Percentiles rank a stretch among this genome's conserved stretches.
Conservation (phyloP, 129 eudicot species). For the Flaveria trinervia region DNA sequence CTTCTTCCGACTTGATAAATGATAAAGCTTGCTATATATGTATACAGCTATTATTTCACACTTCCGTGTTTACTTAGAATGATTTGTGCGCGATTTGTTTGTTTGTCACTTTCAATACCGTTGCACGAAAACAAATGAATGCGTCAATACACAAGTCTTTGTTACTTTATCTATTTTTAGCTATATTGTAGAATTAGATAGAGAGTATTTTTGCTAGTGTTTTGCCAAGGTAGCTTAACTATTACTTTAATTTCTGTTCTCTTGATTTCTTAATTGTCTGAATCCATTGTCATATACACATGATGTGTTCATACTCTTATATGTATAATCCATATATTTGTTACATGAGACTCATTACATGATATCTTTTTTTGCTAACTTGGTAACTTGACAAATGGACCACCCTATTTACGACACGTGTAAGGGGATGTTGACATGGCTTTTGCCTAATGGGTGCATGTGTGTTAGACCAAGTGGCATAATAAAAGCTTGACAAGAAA, state of each 20-base stretch:
- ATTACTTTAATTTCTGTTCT: constrained; percentile 16
- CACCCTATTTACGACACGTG: constrained; percentile 23
- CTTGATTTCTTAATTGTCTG: constrained; percentile 1
- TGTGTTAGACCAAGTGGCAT: constrained; percentile 30
- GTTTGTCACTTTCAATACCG: constrained; percentile 30
- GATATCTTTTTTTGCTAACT: constrained; percentile 2
- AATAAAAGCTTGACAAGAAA: constrained; percentile 29
- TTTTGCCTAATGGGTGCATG: background rate
- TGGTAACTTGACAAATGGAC: constrained; percentile 30
- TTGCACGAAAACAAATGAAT: constrained; percentile 23
- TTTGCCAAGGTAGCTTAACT: constrained; percentile 26
- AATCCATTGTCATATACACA: constrained; percentile 3
- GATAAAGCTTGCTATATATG: constrained; percentile 31
- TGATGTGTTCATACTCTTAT: constrained; percentile 1
- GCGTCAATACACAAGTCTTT: constrained; percentile 12
- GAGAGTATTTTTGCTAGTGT: constrained; percentile 7
- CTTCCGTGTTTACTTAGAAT: constrained; percentile 28
- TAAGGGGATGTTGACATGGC: constrained; percentile 34
- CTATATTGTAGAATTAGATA: constrained; percentile 14
- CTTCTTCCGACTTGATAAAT: constrained; percentile 21
- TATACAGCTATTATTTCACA: constrained; percentile 21
- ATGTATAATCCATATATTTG: background rate
- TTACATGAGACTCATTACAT: background rate
- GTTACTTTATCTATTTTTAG: constrained; percentile 29
- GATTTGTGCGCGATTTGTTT: constrained; percentile 33